Evolutionary conservation across 768 basidiomycete genomes (phyloP), one percentile per base, ranked within the genome.

Genomic region (Tricholoma flavovirens): DNA sequence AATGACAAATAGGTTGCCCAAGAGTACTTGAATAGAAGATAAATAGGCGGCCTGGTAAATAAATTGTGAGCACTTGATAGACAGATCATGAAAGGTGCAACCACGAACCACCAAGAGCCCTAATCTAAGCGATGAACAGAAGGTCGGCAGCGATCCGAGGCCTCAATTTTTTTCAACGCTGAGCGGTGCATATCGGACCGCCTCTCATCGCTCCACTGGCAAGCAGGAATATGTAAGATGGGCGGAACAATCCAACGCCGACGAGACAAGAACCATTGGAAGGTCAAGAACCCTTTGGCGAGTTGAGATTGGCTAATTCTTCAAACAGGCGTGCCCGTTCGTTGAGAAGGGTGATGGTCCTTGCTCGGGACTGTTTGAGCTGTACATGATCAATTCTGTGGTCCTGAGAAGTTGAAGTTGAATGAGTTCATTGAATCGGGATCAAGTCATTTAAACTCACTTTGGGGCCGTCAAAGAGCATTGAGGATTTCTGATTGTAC

Each of bases 301-400:
- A 65, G 48, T 71, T 68, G 14, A 84, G 60, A 10, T 70, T 72
- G 0, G 83, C 82, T 10, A 87, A 64, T 64, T 83, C 81, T 4
- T 75, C 76, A 43, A 84, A 66, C 21, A 87, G 64, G 36, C 75
- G 69, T 0, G 84, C 83, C 0, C 85, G 80, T 60, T 87, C 82
- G 14, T 80, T 77, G 15, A 86, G 57, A 6, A 88, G 73, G 11
- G 77, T 71, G 15, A 79, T 67, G 1, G 81, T 83, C 35, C 77
- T 73, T 15, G 62, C 66, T 19, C 69, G 67, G 38, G 72, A 69
- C 51, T 68, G 62, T 38, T 61, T 57, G 9, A 64, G 36, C 5
- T 60, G 48, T 5, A 49, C 51, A 21, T 36, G 8, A 38, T 61
- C 58, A 24, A 40, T 21, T 30, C 30, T 49, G 29, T 52, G 42